Evolutionary conservation across 2,329 filamentous ascomycete species (phyloP).

Genomic region (Didymella sp.): DNA sequence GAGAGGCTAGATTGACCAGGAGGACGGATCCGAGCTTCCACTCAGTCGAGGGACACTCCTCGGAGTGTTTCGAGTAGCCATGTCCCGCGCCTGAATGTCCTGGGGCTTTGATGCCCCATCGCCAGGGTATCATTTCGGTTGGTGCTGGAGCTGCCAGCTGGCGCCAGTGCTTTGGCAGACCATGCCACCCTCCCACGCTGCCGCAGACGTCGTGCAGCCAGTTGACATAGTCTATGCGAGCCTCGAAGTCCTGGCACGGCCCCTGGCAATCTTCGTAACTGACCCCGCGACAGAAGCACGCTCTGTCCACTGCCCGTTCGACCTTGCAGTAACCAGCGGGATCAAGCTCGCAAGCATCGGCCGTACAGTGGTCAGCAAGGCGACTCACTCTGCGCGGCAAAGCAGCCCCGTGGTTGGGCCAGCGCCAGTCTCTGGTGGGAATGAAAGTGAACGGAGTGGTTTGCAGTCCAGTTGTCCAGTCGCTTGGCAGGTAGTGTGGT

Average conservation of each 20-base stretch:
- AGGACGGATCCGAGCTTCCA: slow-evolving; percentile 35
- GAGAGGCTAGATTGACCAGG: slow-evolving; percentile 29
- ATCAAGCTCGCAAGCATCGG: slow-evolving; percentile 43
- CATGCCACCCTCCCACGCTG: slow-evolving; percentile 38
- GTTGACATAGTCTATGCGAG: slow-evolving; percentile 40
- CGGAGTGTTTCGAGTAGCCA: not conserved
- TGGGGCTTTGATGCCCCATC: slow-evolving; percentile 35
- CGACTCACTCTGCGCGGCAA: slow-evolving; percentile 31
- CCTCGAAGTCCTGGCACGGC: slow-evolving; percentile 42
- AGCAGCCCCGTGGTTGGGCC: slow-evolving; percentile 34
- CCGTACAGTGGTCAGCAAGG: slow-evolving; percentile 36
- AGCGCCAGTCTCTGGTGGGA: slow-evolving; percentile 37
- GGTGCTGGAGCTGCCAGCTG: slow-evolving; percentile 29
- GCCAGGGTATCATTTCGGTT: slow-evolving; percentile 45
- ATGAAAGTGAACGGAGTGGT: slow-evolving; percentile 39
- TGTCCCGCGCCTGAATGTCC: slow-evolving; percentile 2
- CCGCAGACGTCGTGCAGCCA: slow-evolving; percentile 46
- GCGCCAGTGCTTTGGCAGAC: slow-evolving; percentile 41
- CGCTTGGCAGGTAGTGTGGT: slow-evolving; percentile 24
- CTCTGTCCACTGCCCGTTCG: slow-evolving; percentile 35
- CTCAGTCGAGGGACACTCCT: slow-evolving; percentile 30
- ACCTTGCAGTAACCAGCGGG: slow-evolving; percentile 41
- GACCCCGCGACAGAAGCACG: slow-evolving; percentile 41
- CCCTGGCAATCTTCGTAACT: slow-evolving; percentile 38
- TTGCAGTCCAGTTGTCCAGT: slow-evolving; percentile 40